Conservation (phyloP, 2,329 filamentous ascomycete species). For the Hypoxylon sp. region DNA sequence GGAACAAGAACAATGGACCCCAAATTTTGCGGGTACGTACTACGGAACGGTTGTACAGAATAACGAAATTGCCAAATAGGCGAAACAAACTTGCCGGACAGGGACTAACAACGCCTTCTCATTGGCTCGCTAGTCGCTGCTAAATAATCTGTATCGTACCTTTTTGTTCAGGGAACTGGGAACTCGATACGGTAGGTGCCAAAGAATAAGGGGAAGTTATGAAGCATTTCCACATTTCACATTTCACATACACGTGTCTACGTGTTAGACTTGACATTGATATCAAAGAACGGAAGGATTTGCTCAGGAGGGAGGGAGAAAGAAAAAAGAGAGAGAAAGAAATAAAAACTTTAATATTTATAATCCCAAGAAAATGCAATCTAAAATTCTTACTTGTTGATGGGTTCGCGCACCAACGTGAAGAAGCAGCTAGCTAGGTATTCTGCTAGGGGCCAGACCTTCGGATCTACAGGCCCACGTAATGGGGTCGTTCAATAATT, state of each 20-base stretch:
- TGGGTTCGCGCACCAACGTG: slow-evolving; percentile 1
- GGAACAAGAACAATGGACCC: slow-evolving; percentile 26
- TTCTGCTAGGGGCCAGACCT: slow-evolving; percentile 31
- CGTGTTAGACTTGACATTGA: neutral
- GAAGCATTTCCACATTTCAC: slow-evolving; percentile 16
- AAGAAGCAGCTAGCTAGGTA: neutral
- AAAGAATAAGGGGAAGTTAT: slow-evolving; percentile 8
- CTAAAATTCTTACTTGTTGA: slow-evolving; percentile 14
- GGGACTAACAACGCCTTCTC: slow-evolving; percentile 2
- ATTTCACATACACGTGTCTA: neutral
- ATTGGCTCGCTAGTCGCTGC: slow-evolving; percentile 43
- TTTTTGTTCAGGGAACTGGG: slow-evolving; percentile 21
- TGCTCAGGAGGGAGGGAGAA: neutral
- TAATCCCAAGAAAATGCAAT: neutral
- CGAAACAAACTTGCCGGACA: slow-evolving; percentile 38
- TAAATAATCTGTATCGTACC: slow-evolving; percentile 32
- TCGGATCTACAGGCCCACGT: slow-evolving; percentile 35
- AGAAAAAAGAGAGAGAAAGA: neutral
- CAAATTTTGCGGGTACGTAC: slow-evolving; percentile 32
- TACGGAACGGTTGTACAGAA: slow-evolving; percentile 28
- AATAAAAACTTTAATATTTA: too few species aligned
- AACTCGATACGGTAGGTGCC: slow-evolving; percentile 28
- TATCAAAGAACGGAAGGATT: neutral
- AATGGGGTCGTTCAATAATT: slow-evolving; percentile 14
- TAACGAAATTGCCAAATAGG: slow-evolving; percentile 35